Base-by-base conservation (phyloP, 345 rosid species). In the Linum usitatissimum region DNA sequence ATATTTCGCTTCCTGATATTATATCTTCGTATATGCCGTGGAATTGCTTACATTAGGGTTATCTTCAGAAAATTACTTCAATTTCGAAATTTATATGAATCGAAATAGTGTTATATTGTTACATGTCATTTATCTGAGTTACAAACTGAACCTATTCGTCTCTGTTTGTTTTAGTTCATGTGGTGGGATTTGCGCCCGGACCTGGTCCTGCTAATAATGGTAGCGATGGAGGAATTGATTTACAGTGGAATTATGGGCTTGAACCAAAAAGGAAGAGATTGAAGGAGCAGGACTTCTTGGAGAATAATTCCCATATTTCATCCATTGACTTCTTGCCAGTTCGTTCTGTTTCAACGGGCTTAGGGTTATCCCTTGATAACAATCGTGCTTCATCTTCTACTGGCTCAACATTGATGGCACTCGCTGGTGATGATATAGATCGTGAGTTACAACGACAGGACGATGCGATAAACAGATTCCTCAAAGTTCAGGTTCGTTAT, bases 331-430 rank as follows among this genome's bases (percentile, higher is more conserved):
- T 84, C 78, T 70, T 87, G 73, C 91, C 76, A 76, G 54, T 75
- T 1, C 82, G 73, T 56, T 81, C 94, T 0, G 94, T 91, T 42
- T 91, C 97, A 28, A 88, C 97, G 10, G 96, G 97, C 30, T 72
- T 91, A 67, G 91, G 91, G 48, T 75, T 91, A 63, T 88, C 96
- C 1, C 86, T 91, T 40, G 89, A 86, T 57, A 84, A 83, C 76
- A 68, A 77, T 57, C 84, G 73, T 57, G 61, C 75, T 12, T 81
- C 85, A 57, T 82, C 88, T 63, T 78, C 89, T 5, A 70, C 80
- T 66, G 86, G 82, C 66, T 88, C 90, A 3, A 73, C 83, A 18
- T 74, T 84, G 84, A 53, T 91, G 30, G 78, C 96, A 0, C 76
- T 79, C 39, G 62, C 84, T 57, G 80, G 83, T 15, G 88, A 88